Evolutionary conservation across 345 rosid species (phyloP).

Genomic region (Citrus australasica): DNA sequence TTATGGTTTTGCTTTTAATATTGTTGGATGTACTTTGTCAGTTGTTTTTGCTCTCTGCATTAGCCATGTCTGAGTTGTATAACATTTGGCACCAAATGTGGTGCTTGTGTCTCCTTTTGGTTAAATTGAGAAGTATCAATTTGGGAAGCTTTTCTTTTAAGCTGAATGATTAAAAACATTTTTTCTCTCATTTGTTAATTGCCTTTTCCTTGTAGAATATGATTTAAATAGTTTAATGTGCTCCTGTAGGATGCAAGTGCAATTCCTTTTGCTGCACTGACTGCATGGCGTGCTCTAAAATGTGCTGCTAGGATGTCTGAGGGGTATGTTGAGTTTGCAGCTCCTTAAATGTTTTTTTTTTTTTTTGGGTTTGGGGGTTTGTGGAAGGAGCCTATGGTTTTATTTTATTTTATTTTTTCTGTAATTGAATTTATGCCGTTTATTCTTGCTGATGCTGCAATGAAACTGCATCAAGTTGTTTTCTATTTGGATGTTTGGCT

Average conservation of each 20-base stretch:
- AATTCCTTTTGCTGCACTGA: conserved; percentile 92
- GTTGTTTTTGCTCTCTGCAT: not conserved
- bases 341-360: not conserved
- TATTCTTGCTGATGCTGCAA: not conserved
- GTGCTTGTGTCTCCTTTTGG: not conserved
- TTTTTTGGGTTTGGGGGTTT: no score
- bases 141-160: not conserved
- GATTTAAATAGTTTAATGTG: conserved; percentile 6
- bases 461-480: not conserved
- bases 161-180: not conserved
- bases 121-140: not conserved
- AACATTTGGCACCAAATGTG: not conserved
- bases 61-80: not conserved
- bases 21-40: not conserved
- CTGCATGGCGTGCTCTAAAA: conserved; percentile 96
- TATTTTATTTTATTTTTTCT: not conserved
- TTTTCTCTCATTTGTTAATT: not conserved
- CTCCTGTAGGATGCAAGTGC: conserved; percentile 81
- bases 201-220: not conserved
- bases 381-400: no score
- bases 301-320: conserved; percentile 81
- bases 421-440: not conserved
- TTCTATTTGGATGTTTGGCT: not conserved
- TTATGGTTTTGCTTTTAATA: not conserved
- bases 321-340: conserved; percentile 53